Evolutionary conservation across 768 basidiomycete species (phyloP).

Genomic region (Auricularia sp.): DNA sequence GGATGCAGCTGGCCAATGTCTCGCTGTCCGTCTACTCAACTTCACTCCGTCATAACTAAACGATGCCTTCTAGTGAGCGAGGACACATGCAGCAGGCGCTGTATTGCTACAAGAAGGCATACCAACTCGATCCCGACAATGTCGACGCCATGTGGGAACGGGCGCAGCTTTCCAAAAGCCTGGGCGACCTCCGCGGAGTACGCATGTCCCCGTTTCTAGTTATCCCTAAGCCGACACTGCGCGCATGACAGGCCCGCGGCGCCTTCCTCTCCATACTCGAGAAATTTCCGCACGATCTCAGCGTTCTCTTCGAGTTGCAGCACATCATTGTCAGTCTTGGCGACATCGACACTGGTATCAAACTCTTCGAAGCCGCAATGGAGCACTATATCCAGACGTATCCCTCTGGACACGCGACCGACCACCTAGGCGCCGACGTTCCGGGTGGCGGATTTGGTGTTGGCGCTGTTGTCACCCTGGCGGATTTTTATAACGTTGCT

Average conservation of each 20-base stretch:
- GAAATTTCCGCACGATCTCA: slow-evolving; percentile 68
- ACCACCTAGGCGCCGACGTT: slow-evolving; percentile 15
- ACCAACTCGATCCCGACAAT: slow-evolving; percentile 69
- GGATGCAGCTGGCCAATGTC: slow-evolving; percentile 70
- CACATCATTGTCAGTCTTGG: slow-evolving; percentile 65
- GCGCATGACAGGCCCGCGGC: slow-evolving; percentile 40
- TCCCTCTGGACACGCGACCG: slow-evolving; percentile 32
- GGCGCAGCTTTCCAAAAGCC: slow-evolving; percentile 67
- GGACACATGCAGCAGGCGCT: slow-evolving; percentile 78
- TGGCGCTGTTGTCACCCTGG: slow-evolving; percentile 71
- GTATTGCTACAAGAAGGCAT: slow-evolving; percentile 83
- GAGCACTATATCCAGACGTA: slow-evolving; percentile 48
- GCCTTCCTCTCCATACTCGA: slow-evolving; percentile 65
- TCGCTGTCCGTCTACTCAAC: slow-evolving; percentile 44
- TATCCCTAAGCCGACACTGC: not conserved
- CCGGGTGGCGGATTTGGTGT: slow-evolving; percentile 37
- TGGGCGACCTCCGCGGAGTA: slow-evolving; percentile 60
- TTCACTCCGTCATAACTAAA: not conserved
- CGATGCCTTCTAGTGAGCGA: slow-evolving; percentile 37
- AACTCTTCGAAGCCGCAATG: slow-evolving; percentile 66
- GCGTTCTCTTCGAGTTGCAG: slow-evolving; percentile 68
- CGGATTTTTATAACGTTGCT: slow-evolving; percentile 71
- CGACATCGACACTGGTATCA: slow-evolving; percentile 54
- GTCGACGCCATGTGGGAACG: slow-evolving; percentile 86
- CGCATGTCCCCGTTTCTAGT: slow-evolving; percentile 11